These are phyloP conservation scores for Grammothele lineata DNA, from an alignment of 768 basidiomycete species.

Conservation along the genomic window DNA sequence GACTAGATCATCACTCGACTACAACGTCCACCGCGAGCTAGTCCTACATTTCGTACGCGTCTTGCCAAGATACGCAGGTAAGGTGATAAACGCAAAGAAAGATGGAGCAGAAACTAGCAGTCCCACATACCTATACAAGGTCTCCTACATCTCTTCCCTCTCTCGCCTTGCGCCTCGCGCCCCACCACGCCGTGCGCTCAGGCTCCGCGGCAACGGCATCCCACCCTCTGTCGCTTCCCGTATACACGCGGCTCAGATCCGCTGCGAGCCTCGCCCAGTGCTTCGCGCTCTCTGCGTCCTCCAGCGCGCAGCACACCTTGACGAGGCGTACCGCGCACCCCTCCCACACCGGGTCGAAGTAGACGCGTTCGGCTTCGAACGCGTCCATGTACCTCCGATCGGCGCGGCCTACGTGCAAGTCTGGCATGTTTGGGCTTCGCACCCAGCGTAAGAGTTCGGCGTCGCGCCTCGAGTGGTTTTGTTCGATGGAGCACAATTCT, in stretches of 20 bases:
- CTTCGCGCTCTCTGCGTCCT: conserved; percentile 2
- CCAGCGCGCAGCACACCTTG: conserved; percentile 9
- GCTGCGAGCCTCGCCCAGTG: conserved; percentile 3
- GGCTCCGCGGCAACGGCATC: background rate
- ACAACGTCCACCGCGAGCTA: no score
- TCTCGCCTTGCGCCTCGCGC: background rate
- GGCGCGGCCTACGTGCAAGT: background rate
- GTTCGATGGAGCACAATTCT: conserved; percentile 1
- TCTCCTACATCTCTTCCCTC: no score
- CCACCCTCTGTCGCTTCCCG: conserved; percentile 6
- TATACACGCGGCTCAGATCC: conserved; percentile 2
- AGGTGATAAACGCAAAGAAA: no score
- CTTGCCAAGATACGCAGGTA: no score
- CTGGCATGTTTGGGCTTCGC: background rate
- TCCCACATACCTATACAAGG: no score
- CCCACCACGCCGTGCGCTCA: conserved; percentile 11
- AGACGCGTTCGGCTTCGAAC: conserved; percentile 7
- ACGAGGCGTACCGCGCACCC: conserved; percentile 1
- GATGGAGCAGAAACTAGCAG: no score
- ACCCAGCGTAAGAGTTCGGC: conserved; percentile 5
- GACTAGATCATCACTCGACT: no score
- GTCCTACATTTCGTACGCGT: no score
- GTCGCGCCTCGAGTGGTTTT: background rate
- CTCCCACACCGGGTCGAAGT: conserved; percentile 10
- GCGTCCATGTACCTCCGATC: conserved; percentile 7